Evolutionary conservation across 108 stramenopile species (phyloP).

Genomic region (Cyclotella distinguenda): DNA sequence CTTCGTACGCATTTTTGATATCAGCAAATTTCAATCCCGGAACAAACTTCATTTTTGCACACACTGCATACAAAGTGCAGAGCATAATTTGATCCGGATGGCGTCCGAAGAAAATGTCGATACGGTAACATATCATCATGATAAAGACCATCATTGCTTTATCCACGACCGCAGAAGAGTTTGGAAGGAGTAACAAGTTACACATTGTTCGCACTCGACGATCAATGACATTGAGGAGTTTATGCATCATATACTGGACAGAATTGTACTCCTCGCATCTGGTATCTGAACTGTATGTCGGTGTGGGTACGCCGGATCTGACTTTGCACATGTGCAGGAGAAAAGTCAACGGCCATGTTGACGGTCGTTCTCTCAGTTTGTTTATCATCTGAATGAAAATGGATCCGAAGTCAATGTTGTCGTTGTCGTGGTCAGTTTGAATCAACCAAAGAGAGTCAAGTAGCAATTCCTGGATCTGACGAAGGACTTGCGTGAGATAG

Average conservation of each 20-base stretch:
- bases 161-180: neutral
- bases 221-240: slow-evolving; percentile 7
- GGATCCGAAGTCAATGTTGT: neutral
- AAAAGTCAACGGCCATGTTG: neutral
- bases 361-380: slow-evolving; percentile 5
- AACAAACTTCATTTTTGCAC: neutral
- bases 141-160: neutral
- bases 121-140: slow-evolving; percentile 5
- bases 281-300: neutral
- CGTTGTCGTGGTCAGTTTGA: neutral
- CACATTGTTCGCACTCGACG: neutral
- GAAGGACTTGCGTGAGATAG: neutral
- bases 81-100: slow-evolving; percentile 17
- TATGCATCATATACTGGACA: slow-evolving; percentile 4
- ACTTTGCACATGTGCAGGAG: neutral
- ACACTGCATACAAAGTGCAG: neutral
- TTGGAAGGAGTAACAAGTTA: neutral
- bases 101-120: slow-evolving; percentile 5
- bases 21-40: neutral
- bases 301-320: neutral
- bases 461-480: slow-evolving; percentile 4
- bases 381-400: slow-evolving; percentile 6
- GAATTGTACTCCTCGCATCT: neutral
- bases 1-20: neutral
- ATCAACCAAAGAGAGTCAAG: neutral